phyloP scores from a whole-genome alignment of 1,284 basidiomycete species.

The Rhodotorula sp. region DNA sequence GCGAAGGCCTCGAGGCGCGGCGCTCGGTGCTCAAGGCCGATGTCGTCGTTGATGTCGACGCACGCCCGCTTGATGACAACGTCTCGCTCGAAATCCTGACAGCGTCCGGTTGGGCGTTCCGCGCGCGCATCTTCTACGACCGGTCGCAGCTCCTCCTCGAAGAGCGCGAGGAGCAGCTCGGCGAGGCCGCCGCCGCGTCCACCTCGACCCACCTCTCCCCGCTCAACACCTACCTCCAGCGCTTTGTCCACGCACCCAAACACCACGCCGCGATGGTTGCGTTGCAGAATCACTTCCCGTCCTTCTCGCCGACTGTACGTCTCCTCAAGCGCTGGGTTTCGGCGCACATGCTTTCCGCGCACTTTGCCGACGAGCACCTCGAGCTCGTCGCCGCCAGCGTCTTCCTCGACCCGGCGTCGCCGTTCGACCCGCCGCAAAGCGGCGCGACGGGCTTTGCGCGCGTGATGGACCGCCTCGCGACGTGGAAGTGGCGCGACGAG shows the following conservation, averaged over 20 bases:
- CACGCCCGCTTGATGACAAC: constrained; percentile 68
- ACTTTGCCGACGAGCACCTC: constrained; percentile 73
- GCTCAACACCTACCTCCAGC: constrained; percentile 64
- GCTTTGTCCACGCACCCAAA: constrained; percentile 74
- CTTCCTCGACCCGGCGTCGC: constrained; percentile 54
- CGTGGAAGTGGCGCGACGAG: constrained; percentile 73
- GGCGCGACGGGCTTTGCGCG: constrained; percentile 71
- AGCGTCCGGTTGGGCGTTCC: constrained; percentile 83
- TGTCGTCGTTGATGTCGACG: constrained; percentile 52
- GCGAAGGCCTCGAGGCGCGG: constrained; percentile 62
- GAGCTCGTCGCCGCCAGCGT: constrained; percentile 77
- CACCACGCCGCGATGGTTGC: constrained; percentile 84
- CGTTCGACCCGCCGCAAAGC: constrained; percentile 52
- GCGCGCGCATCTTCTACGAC: constrained; percentile 80
- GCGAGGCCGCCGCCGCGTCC: neutral
- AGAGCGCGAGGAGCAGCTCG: constrained; percentile 39
- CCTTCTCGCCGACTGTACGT: constrained; percentile 80
- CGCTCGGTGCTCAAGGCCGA: constrained; percentile 57
- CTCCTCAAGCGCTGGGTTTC: constrained; percentile 91
- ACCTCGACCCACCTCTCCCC: constrained; percentile 44
- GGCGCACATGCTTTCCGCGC: constrained; percentile 79
- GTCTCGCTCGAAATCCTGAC: constrained; percentile 76
- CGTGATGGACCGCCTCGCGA: constrained; percentile 70
- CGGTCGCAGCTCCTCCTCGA: constrained; percentile 80
- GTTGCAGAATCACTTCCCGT: constrained; percentile 74